Conservation (phyloP, 1,284 basidiomycete genomes). For the Sanguinoderma infundibulare region DNA sequence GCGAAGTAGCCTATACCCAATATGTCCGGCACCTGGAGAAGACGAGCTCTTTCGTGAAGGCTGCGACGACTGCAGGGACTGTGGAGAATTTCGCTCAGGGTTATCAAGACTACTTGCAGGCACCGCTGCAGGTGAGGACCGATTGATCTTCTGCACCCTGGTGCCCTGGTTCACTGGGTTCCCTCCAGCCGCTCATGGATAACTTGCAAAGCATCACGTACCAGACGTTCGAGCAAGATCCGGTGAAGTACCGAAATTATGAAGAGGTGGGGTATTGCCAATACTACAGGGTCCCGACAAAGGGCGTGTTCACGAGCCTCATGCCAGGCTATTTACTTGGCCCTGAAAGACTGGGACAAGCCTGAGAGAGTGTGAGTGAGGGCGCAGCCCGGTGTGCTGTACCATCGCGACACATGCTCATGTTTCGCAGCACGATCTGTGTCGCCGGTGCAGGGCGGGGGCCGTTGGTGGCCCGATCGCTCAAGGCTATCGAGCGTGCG, state of each 20-base stretch:
- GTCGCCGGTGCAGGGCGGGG: slow-evolving; percentile 97
- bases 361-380: slow-evolving; percentile 59
- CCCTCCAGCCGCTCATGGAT: slow-evolving; percentile 88
- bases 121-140: slow-evolving; percentile 81
- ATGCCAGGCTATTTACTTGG: slow-evolving; percentile 76
- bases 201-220: slow-evolving; percentile 95
- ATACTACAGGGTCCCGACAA: not conserved
- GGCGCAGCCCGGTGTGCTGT: not conserved
- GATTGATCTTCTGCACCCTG: not conserved
- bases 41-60: slow-evolving; percentile 67
- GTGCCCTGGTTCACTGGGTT: not conserved
- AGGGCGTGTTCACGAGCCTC: not conserved
- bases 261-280: slow-evolving; percentile 70
- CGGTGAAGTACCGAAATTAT: slow-evolving; percentile 95
- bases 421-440: slow-evolving; percentile 68
- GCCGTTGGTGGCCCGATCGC: slow-evolving; percentile 87
- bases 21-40: slow-evolving; percentile 87
- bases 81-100: slow-evolving; percentile 91
- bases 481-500: slow-evolving; percentile 80
- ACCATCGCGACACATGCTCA: slow-evolving; percentile 2
- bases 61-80: slow-evolving; percentile 63
- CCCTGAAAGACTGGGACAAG: slow-evolving; percentile 73
- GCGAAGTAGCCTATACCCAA: slow-evolving; percentile 88
- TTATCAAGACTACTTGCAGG: slow-evolving; percentile 96
- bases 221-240: slow-evolving; percentile 97